These are phyloP conservation scores for Spathaspora passalidarum DNA, from an alignment of 805 yeast genomes.

Conservation along the genomic window DNA sequence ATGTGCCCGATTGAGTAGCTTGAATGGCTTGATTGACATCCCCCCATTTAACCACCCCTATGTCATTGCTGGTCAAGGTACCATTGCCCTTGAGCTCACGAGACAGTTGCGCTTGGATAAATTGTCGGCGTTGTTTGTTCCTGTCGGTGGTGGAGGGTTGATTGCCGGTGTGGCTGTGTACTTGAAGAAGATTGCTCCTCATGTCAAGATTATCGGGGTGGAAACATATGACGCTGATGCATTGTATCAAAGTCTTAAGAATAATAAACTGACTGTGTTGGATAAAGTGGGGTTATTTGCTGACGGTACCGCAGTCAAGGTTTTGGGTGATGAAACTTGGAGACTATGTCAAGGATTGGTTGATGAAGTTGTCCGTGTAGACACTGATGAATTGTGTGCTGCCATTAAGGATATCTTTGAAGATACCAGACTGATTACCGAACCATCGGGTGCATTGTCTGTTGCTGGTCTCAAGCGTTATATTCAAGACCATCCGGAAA, in stretches of 20 bases:
- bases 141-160: slow-evolving; percentile 97
- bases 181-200: slow-evolving; percentile 95
- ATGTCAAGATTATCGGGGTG: slow-evolving; percentile 90
- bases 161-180: slow-evolving; percentile 89
- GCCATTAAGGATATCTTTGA: slow-evolving; percentile 96
- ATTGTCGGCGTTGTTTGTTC: slow-evolving; percentile 82
- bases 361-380: slow-evolving; percentile 84
- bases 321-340: slow-evolving; percentile 89
- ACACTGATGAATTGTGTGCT: slow-evolving; percentile 92
- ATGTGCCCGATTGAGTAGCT: slow-evolving; percentile 66
- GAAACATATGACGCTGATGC: slow-evolving; percentile 96
- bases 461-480: slow-evolving; percentile 94
- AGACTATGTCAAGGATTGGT: slow-evolving; percentile 71
- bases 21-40: slow-evolving; percentile 77
- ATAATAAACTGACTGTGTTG: slow-evolving; percentile 53
- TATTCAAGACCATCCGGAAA: slow-evolving; percentile 62
- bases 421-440: slow-evolving; percentile 90
- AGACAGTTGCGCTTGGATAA: slow-evolving; percentile 80
- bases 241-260: slow-evolving; percentile 66
- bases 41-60: slow-evolving; percentile 99
- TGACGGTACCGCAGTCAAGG: slow-evolving; percentile 95
- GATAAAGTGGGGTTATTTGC: slow-evolving; percentile 92
- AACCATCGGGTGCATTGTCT: slow-evolving; percentile 95
- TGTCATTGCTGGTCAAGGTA: slow-evolving; percentile 98
- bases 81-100: slow-evolving; percentile 88